Percentiles rank a stretch among this genome's conserved stretches.
phyloP scores from a whole-genome alignment of 2,329 filamentous ascomycete genomes.

The Aureobasidium vineae region DNA sequence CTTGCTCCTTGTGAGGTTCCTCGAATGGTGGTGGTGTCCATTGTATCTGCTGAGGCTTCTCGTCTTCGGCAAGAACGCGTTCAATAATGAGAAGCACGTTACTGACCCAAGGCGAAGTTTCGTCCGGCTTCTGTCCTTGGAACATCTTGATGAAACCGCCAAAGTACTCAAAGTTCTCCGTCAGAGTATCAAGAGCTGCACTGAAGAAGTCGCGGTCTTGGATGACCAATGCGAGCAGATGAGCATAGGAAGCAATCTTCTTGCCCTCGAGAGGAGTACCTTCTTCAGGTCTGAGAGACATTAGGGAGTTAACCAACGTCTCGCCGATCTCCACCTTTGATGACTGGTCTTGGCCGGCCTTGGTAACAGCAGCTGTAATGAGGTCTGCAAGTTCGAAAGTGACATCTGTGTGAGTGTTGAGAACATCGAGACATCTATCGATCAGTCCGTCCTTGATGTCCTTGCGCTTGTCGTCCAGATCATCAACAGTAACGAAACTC shows the following conservation, averaged over 20 bases:
- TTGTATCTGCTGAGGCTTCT: constrained; percentile 69
- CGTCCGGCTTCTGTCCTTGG: constrained; percentile 65
- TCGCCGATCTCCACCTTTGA: constrained; percentile 73
- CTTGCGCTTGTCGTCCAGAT: constrained; percentile 72
- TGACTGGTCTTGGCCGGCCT: constrained; percentile 56
- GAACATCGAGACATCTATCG: constrained; percentile 84
- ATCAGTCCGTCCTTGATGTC: constrained; percentile 75
- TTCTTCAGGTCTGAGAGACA: constrained; percentile 55
- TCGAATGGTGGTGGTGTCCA: constrained; percentile 59
- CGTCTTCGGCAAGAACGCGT: constrained; percentile 83
- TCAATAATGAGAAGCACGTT: constrained; percentile 89
- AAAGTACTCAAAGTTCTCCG: constrained; percentile 72
- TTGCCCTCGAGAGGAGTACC: constrained; percentile 57
- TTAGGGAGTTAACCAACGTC: constrained; percentile 79
- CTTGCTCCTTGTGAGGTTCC: constrained; percentile 38
- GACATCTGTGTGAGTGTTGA: constrained; percentile 81
- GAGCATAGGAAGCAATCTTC: constrained; percentile 87
- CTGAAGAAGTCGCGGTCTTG: constrained; percentile 80
- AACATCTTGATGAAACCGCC: constrained; percentile 74
- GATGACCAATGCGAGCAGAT: constrained; percentile 82
- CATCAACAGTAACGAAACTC: constrained; percentile 63
- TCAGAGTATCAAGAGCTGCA: constrained; percentile 69
- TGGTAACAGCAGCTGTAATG: constrained; percentile 68
- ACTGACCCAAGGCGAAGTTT: constrained; percentile 88
- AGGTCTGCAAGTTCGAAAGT: constrained; percentile 91